These are phyloP conservation scores for Citrullus mucosospermus DNA, from an alignment of 306 rosid species.

Conservation along the genomic window DNA sequence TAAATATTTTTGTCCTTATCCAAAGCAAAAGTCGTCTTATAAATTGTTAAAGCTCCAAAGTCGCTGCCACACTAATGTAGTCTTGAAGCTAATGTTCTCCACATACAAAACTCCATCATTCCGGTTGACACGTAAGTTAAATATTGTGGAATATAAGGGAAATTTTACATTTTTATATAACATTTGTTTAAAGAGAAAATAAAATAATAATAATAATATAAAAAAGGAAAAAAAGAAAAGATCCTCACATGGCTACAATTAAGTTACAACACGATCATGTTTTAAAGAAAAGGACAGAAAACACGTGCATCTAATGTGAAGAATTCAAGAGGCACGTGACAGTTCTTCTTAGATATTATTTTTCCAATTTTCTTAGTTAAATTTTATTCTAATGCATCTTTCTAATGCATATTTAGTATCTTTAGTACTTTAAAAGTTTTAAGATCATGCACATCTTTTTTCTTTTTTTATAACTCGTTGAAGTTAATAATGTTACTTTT, in stretches of 20 bases:
- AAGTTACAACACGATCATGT: neutral
- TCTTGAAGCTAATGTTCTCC: neutral
- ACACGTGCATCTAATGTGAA: constrained; percentile 6
- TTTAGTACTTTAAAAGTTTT: too few relatives aligned
- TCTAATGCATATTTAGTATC: too few relatives aligned
- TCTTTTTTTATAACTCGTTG: too few relatives aligned
- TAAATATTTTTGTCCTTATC: constrained; percentile 1
- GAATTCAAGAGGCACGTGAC: neutral
- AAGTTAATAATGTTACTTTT: too few relatives aligned
- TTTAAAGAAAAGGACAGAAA: neutral
- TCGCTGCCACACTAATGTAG: neutral
- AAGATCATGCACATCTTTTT: too few relatives aligned
- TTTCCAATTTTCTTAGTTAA: too few relatives aligned
- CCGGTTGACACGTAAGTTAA: neutral
- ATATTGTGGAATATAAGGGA: neutral
- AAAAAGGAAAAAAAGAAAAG: neutral
- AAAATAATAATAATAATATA: neutral
- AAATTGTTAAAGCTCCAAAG: neutral
- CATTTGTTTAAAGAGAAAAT: neutral
- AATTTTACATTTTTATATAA: neutral
- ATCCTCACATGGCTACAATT: neutral
- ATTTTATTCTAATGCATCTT: too few relatives aligned
- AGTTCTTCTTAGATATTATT: too few relatives aligned
- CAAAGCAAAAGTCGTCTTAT: neutral
- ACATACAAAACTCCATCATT: neutral